Percentiles rank a stretch among this genome's conserved stretches.
Conservation (phyloP, 2,329 filamentous ascomycete species). For the Nakataea oryzae region DNA sequence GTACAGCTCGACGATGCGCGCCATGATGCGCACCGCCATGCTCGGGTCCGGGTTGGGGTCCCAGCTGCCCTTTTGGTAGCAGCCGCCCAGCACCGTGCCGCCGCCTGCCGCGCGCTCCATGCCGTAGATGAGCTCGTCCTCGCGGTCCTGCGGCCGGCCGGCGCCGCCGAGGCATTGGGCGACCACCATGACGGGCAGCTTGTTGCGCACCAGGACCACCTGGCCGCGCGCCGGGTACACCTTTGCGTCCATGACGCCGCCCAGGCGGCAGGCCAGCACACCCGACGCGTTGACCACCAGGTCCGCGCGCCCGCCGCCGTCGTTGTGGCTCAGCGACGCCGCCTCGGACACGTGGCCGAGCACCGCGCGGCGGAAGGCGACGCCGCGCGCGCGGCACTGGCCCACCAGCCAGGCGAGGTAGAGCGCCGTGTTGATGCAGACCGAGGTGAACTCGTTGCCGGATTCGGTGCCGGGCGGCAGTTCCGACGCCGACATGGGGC, state of each 20-base stretch:
- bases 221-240: constrained; percentile 75
- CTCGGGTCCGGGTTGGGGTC: constrained; percentile 69
- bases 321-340: constrained; percentile 42
- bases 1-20: constrained; percentile 54
- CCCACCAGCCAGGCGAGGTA: constrained; percentile 82
- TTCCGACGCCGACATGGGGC: constrained; percentile 44
- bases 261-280: constrained; percentile 61
- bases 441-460: constrained; percentile 66
- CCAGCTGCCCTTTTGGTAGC: constrained; percentile 71
- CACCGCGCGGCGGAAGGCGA: constrained; percentile 51
- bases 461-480: constrained; percentile 58
- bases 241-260: constrained; percentile 66
- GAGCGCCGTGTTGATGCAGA: constrained; percentile 84
- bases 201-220: constrained; percentile 73
- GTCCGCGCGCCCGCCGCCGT: constrained; percentile 43
- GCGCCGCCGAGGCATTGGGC: constrained; percentile 44
- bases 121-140: constrained; percentile 65
- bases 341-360: constrained; percentile 68
- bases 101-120: constrained; percentile 76
- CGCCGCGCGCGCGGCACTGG: constrained; percentile 66
- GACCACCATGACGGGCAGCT: constrained; percentile 60
- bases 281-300: constrained; percentile 81
- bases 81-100: constrained; percentile 79
- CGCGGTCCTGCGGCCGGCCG: constrained; percentile 14
- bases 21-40: constrained; percentile 76